Base-by-base conservation (phyloP, 2,329 filamentous ascomycete species). In the Coleophoma cylindrospora region DNA sequence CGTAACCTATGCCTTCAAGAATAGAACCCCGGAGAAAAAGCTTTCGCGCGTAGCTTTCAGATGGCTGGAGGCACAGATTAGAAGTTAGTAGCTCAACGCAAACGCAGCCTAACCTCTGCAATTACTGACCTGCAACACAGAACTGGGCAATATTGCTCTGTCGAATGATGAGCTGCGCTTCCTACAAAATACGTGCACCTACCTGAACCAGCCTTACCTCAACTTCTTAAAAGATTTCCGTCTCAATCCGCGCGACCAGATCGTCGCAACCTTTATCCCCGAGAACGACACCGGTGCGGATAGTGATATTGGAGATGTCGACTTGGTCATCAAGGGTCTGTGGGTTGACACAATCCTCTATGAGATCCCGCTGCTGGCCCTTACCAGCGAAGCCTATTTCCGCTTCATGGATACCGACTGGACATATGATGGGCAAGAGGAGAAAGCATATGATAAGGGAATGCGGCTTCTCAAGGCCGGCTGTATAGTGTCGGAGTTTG, bases 331-430 rank as follows among this genome's bases (percentile, higher is more conserved):
- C 55, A 83, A 84, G 59, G 94, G 94, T 10, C 75, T 84, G 49
- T 99, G 94, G 94, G 80, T 90, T 9, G 91, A 96, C 59, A 97
- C 94, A 0, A 99, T 99, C 51, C 80, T 99, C 21, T 99, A 99
- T 71, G 94, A 99, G 71, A 96, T 99, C 51, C 94, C 94, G 0
- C 78, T 99, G 19, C 78, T 99, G 17, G 91, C 95, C 3, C 70
- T 99, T 56, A 89, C 92, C 1, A 96, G 91, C 44, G 92, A 99
- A 68, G 90, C 94, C 45, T 99, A 96, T 72, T 99, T 99, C 77
- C 91, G 89, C 64, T 97, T 96, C 70, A 89, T 91, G 74, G 91
- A 99, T 65, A 89, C 72, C 47, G 91, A 96, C 66, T 99, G 94
- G 94, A 85, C 80, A 60, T 87, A 97, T 62, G 80, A 87, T 6